Evolutionary conservation across 2,329 filamentous ascomycete species (phyloP).

Genomic region (Thelonectria olida): DNA sequence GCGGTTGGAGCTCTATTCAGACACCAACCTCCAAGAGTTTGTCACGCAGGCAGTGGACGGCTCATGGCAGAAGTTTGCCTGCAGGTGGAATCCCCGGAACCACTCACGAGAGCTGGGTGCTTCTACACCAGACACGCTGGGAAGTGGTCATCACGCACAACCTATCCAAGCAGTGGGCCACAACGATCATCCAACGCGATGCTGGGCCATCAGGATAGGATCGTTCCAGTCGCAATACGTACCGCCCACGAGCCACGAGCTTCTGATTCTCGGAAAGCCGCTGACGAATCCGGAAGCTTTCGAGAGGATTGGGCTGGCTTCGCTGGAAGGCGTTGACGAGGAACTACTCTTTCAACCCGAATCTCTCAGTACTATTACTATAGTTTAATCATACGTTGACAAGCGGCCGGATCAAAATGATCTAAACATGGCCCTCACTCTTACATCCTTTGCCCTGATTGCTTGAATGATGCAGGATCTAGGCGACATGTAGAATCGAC

Average conservation of each 20-base stretch:
- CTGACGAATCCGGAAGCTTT: constrained; percentile 7
- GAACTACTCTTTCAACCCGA: constrained; percentile 6
- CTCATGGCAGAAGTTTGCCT: constrained; percentile 12
- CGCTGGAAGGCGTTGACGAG: neutral
- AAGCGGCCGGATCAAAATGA: neutral
- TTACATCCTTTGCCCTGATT: no score
- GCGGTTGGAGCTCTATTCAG: neutral
- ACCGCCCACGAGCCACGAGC: constrained; percentile 12
- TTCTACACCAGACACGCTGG: neutral
- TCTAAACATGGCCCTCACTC: no score
- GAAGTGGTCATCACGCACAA: neutral
- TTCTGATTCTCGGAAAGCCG: constrained; percentile 27
- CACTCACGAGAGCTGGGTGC: neutral
- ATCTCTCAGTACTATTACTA: constrained; percentile 4
- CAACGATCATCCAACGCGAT: constrained; percentile 10
- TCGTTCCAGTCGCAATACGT: constrained; percentile 5
- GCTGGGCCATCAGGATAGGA: constrained; percentile 30
- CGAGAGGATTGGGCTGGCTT: constrained; percentile 28
- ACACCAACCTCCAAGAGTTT: constrained; percentile 23
- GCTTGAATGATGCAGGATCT: no score
- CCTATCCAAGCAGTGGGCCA: neutral
- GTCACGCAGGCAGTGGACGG: neutral
- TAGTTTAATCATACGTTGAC: constrained; percentile 11
- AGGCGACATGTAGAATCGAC: no score
- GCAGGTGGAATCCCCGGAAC: constrained; percentile 12